Evolutionary conservation across 2,329 filamentous ascomycete genomes (phyloP), one percentile per base, ranked within the genome.

Genomic region (Diaporthe eres): DNA sequence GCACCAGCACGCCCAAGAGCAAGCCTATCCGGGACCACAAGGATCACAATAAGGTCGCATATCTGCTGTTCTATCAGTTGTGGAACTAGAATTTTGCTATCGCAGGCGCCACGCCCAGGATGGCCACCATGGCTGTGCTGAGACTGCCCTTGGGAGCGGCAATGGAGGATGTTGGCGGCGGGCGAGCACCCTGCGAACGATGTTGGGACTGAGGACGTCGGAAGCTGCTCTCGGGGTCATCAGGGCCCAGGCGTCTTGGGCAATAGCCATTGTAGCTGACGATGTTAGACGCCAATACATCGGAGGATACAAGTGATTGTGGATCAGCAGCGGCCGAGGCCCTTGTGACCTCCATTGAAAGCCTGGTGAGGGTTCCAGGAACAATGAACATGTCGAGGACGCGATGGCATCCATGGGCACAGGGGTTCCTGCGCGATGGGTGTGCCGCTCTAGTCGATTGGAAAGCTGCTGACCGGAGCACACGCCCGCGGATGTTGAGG

Each of bases 41-140:
- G 82, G 95, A 95, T 85, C 96, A 98, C 84, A 98, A 96, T 88
- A 98, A 98, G 88, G 96, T 98, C 75, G 97, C 97, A 5, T 99
- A 99, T 85, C 91, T 99, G 79, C 86, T 99, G 82, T 98, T 99
- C 86, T 99, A 99, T 84, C 94, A 98, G 86, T 42, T 73, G 42
- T 71, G 72, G 57, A 74, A 73, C 39, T 77, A 77, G 58, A 49
- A 28, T 31, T 42, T 34, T 39, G 42, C 39, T 49, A 25, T 37
- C 49, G 68, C 31, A 25, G 44, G 42, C 34, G 58, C 25, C 37
- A 55, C 49, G 65, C 34, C 65, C n/a, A 55, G 17, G 15, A 15
- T 13, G 9, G n/a, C 8, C 34, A 19, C 34, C 28, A 70, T 10
- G 17, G 15, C 15, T 39, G 65, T 19, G 65, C 49, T 55, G 49